Base-by-base conservation (phyloP, 1,139 yeast species). In the Suhomyces panamericanus region DNA sequence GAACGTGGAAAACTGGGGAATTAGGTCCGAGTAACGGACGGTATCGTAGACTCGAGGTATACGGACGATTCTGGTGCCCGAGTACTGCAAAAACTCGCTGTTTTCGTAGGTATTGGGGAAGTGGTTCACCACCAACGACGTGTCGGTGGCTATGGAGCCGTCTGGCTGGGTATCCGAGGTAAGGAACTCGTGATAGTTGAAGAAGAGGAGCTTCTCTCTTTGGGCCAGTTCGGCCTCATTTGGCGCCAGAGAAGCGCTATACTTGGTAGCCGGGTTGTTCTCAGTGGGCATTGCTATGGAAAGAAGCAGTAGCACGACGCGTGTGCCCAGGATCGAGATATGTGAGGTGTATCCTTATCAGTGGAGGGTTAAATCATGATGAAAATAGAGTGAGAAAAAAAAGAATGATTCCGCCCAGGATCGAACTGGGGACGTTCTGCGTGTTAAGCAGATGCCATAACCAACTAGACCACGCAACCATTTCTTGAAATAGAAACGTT, bases 401-500 rank as follows among this genome's bases (percentile, higher is more conserved):
- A 62, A 53, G 52, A 63, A 62, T 89, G 96, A 87, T 87, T 87
- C 81, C 86, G 89, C 96, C 96, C 96, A 88, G 96, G 96, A 87
- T 89, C 96, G 96, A 89, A 89, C 96, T 87, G 96, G 96, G 96
- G 96, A 89, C 96, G 91, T 87, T 86, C 91, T 86, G 96, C 96
- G 96, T 88, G 96, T 88, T 87, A 88, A 87, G 96, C 96, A 87
- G 91, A 85, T 86, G 96, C 95, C 96, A 87, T 88, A 80, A 88
- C 96, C 96, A 73, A 87, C 96, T 88, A 88, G 96, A 88, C 96
- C 96, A 88, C 88, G 68, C 59, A 70, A 69, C 75, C 75, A 50
- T 49, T 57, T 32, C 30, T 27, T 35, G 38, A 20, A 20, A 20
- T 2, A 20, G 17, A 13, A 13, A 13, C 9, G 17, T 26, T 24